Percentiles rank a stretch among this genome's conserved stretches.
These are phyloP conservation scores for Plasmodium blacklocki DNA, from an alignment of 169 alveolate genomes.

Conservation along the genomic window DNA sequence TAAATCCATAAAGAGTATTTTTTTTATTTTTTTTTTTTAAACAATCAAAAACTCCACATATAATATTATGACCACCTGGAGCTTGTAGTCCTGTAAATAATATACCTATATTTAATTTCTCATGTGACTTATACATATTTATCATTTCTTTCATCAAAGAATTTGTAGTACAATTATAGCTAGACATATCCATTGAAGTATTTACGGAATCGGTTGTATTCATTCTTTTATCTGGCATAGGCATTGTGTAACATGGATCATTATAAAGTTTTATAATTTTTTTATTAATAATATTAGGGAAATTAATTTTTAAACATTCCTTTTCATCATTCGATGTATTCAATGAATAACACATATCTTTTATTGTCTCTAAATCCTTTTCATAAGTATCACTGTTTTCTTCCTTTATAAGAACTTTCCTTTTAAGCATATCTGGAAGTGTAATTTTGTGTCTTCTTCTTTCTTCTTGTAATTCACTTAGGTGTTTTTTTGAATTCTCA, in stretches of 20 bases:
- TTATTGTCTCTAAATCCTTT: background rate
- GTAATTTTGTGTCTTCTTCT: slow-evolving; percentile 46
- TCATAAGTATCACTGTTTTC: background rate
- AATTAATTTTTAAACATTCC: background rate
- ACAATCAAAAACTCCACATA: slow-evolving; percentile 93
- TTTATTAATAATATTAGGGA: slow-evolving; percentile 26
- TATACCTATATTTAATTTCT: slow-evolving; percentile 85
- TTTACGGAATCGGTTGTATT: slow-evolving; percentile 15
- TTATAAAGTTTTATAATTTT: slow-evolving; percentile 22
- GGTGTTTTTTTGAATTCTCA: slow-evolving; percentile 52
- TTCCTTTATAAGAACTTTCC: slow-evolving; percentile 26
- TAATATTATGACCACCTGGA: slow-evolving; percentile 98
- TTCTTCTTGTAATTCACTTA: slow-evolving; percentile 64
- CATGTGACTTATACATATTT: slow-evolving; percentile 9
- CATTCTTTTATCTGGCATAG: background rate
- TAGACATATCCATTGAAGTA: slow-evolving; percentile 8
- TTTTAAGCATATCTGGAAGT: slow-evolving; percentile 21
- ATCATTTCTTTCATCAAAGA: slow-evolving; percentile 26
- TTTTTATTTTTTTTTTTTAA: slow-evolving; percentile 88
- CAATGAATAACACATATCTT: too few species aligned
- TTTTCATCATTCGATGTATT: background rate
- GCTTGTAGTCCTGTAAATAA: slow-evolving; percentile 98
- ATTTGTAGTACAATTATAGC: slow-evolving; percentile 7
- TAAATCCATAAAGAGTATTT: slow-evolving; percentile 90
- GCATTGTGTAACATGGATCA: background rate